These are phyloP conservation scores for Aspergillus arachidicola DNA, from an alignment of 2,329 filamentous ascomycete species.

Conservation along the genomic window DNA sequence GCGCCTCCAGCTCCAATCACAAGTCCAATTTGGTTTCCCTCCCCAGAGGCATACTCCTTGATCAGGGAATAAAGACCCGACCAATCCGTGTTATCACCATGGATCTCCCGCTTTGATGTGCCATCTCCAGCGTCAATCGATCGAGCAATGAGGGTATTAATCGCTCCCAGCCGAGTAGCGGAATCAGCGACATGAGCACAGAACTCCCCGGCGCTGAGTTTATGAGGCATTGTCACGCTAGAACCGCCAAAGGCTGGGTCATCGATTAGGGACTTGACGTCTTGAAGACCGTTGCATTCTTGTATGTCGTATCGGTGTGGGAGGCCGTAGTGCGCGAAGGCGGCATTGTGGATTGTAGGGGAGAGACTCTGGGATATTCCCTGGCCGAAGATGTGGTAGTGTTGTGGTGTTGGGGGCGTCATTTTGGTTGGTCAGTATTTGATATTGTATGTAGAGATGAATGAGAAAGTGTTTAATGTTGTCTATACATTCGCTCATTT, in stretches of 20 bases:
- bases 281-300: not conserved
- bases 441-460: not conserved
- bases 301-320: constrained; percentile 14
- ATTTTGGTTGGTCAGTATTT: not conserved
- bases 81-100: not conserved
- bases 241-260: not conserved
- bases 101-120: not conserved
- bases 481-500: not conserved
- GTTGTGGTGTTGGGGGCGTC: not conserved
- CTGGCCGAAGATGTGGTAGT: constrained; percentile 20
- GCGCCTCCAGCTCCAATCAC: not conserved
- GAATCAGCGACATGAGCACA: not conserved
- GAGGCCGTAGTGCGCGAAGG: constrained; percentile 14
- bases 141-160: not conserved
- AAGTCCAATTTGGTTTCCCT: not conserved
- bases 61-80: not conserved
- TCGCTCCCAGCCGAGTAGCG: not conserved
- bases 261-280: not conserved
- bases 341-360: constrained; percentile 26
- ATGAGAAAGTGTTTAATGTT: not conserved
- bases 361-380: constrained; percentile 21
- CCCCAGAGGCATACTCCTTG: not conserved
- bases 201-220: not conserved
- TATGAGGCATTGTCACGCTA: not conserved
- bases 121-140: not conserved